phyloP scores from a whole-genome alignment of 1,284 basidiomycete species.

The Singerocomus inundabilis region DNA sequence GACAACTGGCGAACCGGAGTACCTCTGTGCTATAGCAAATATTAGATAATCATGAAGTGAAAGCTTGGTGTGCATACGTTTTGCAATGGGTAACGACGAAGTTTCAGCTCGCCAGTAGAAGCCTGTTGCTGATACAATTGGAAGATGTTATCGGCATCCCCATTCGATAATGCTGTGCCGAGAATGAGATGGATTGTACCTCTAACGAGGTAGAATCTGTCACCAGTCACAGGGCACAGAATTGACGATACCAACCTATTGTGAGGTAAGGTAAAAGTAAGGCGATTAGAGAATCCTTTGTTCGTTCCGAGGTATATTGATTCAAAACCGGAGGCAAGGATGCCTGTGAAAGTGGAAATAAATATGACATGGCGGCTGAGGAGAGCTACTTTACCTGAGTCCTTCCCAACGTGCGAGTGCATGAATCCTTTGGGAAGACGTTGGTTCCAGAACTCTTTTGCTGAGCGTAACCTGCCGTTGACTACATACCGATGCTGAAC shows the following conservation, averaged over 20 bases:
- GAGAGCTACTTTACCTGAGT: constrained; percentile 24
- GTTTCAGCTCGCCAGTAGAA: constrained; percentile 47
- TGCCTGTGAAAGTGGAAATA: constrained; percentile 28
- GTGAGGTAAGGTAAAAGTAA: constrained; percentile 49
- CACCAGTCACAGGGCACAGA: neutral
- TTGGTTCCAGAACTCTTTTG: constrained; percentile 45
- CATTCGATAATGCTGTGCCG: constrained; percentile 39
- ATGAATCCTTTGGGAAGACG: constrained; percentile 27
- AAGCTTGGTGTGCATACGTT: constrained; percentile 38
- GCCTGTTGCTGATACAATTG: constrained; percentile 64
- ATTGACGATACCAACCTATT: constrained; percentile 36
- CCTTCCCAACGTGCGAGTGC: constrained; percentile 31
- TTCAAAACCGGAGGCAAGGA: constrained; percentile 25
- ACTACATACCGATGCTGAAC: constrained; percentile 17
- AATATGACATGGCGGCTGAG: neutral
- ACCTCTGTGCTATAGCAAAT: constrained; percentile 59
- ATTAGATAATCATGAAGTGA: constrained; percentile 10
- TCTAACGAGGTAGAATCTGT: constrained; percentile 36
- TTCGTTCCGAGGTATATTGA: constrained; percentile 31
- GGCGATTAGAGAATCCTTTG: constrained; percentile 34
- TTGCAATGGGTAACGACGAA: constrained; percentile 68
- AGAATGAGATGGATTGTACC: constrained; percentile 63
- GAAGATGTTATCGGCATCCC: constrained; percentile 55
- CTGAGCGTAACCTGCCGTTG: constrained; percentile 23
- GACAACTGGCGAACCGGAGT: constrained; percentile 11